Base-by-base conservation (phyloP, 2,329 filamentous ascomycete species). In the Colletotrichum graminicola region DNA sequence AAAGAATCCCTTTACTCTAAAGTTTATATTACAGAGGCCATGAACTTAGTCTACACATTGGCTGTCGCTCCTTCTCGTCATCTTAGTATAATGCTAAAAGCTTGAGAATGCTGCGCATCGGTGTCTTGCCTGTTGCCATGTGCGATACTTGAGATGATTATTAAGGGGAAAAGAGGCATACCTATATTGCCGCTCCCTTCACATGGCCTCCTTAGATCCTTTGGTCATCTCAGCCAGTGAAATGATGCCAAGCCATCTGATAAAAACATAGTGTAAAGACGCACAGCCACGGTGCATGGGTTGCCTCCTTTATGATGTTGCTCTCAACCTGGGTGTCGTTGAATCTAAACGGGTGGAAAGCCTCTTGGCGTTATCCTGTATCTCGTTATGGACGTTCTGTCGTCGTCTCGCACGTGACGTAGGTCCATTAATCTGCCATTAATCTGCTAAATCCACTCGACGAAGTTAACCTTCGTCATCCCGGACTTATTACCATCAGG, bases 211-310 rank as follows among this genome's bases (percentile, higher is more conserved):
- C 21, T 32, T 10, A 14, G 16, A 39, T 10, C 16, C 29, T 61
- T 66, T 21, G 34, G 26, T 60, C 39, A 49, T 39, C 39, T n/a
- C 29, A 29, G 29, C 23, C 39, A 32, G 55, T 18, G 47, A 23
- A 16, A 34, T 36, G 39, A 18, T 34, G 23, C 63, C 43, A 43
- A 52, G 41, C 23, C 55, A n/a, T 61, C 63, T 34, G 55, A 66
- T 34, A 12, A 47, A 32, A 43, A 26, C 29, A n/a, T 45, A 41
- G 18, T 32, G 34, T 5, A 11, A 21, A 49, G 6, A 36, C 41
- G 29, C 41, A 10, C 47, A 29, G 21, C 23, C 26, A 2, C 21
- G 1, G 23, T 60, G 10, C 39, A 45, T 32, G 16, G 3, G 10
- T 7, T 34, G 23, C 8, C 41, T 49, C 43, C n/a, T n/a, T 49